These are phyloP conservation scores for Botryobasidium botryosum DNA, from an alignment of 768 basidiomycete species.

Conservation along the genomic window DNA sequence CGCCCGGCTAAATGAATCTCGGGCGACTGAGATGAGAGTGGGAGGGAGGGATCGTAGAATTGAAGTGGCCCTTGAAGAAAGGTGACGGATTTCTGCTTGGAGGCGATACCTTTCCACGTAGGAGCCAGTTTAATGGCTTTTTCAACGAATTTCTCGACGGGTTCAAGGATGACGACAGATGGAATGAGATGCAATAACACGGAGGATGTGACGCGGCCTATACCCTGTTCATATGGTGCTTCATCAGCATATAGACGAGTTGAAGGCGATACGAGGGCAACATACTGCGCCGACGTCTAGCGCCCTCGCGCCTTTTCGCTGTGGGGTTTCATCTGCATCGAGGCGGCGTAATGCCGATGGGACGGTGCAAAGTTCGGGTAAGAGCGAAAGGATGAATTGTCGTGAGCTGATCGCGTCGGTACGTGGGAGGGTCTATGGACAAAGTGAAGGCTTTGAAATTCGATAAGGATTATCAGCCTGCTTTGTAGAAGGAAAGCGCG, in stretches of 20 bases:
- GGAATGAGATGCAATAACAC: slow-evolving; percentile 80
- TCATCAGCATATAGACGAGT: not conserved
- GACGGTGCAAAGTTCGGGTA: slow-evolving; percentile 64
- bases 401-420: slow-evolving; percentile 84
- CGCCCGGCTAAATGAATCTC: slow-evolving; percentile 46
- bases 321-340: slow-evolving; percentile 13
- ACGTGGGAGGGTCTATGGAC: slow-evolving; percentile 59
- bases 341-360: slow-evolving; percentile 52
- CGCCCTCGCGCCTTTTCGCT: slow-evolving; percentile 48
- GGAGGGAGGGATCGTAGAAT: slow-evolving; percentile 51
- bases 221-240: slow-evolving; percentile 27
- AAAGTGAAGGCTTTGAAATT: not conserved
- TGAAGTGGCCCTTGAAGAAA: slow-evolving; percentile 72
- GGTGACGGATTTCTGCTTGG: slow-evolving; percentile 50
- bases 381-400: slow-evolving; percentile 64
- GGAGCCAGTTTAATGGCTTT: slow-evolving; percentile 38
- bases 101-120: slow-evolving; percentile 51
- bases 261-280: not conserved
- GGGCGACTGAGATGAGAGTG: slow-evolving; percentile 13
- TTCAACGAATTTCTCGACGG: slow-evolving; percentile 58
- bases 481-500: slow-evolving; percentile 10
- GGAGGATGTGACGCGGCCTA: slow-evolving; percentile 79
- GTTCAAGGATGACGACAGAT: slow-evolving; percentile 82
- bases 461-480: not conserved
- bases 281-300: slow-evolving; percentile 52